A percentile compares a stretch with the other conserved stretches of the same genome.
phyloP scores from a whole-genome alignment of 2,329 filamentous ascomycete species.

The Alternaria ventricosa region DNA sequence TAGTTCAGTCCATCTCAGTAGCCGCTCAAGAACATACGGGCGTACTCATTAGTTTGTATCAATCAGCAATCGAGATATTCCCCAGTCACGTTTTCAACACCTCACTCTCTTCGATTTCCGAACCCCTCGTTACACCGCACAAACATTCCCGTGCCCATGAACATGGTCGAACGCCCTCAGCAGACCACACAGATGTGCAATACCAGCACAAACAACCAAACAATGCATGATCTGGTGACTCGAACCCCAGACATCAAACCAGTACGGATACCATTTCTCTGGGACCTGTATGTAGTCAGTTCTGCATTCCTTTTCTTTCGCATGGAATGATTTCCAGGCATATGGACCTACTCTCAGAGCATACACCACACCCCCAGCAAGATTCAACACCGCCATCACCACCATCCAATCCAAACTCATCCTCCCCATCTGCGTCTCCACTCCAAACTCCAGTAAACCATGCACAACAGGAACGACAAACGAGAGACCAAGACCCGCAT shows the following conservation, averaged over 20 bases:
- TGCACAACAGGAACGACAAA: background rate
- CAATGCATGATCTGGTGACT: slow-evolving; percentile 61
- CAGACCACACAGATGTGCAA: slow-evolving; percentile 44
- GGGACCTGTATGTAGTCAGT: slow-evolving; percentile 45
- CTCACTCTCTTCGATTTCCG: too few species aligned
- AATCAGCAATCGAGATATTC: too few species aligned
- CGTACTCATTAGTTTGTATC: too few species aligned
- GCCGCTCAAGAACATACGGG: too few species aligned
- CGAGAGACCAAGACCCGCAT: background rate
- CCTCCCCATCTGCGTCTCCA: slow-evolving; percentile 16
- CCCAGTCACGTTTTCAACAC: too few species aligned
- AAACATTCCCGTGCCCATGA: slow-evolving; percentile 8
- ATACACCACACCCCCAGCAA: background rate
- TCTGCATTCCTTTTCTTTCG: background rate
- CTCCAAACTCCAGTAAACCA: slow-evolving; percentile 15
- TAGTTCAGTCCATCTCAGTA: too few species aligned
- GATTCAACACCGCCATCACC: slow-evolving; percentile 20
- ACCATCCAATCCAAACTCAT: slow-evolving; percentile 30
- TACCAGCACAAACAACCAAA: slow-evolving; percentile 53
- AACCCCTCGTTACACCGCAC: background rate
- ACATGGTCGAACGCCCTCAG: slow-evolving; percentile 48
- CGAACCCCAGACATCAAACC: slow-evolving; percentile 56
- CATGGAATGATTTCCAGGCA: background rate
- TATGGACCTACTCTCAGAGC: background rate
- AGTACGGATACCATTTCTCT: slow-evolving; percentile 52